phyloP scores from a whole-genome alignment of 1,284 basidiomycete genomes.

The Cryptococcus maquisensis region DNA sequence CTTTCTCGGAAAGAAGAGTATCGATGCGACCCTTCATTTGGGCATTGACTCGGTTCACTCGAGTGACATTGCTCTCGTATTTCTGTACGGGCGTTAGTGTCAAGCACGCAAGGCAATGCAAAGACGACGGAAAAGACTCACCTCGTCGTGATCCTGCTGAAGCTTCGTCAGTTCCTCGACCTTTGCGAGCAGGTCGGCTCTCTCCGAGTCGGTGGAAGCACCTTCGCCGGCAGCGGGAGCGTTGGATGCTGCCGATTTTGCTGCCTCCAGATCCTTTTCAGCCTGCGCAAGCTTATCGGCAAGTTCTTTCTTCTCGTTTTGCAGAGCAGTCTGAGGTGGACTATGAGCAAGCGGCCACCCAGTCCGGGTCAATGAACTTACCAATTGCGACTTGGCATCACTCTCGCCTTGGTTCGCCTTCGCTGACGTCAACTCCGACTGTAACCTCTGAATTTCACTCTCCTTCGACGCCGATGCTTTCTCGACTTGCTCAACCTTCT shows the following conservation, averaged over 20 bases:
- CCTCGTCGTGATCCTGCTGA: conserved; percentile 17
- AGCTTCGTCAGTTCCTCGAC: conserved; percentile 18
- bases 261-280: conserved; percentile 36
- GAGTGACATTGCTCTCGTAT: conserved; percentile 36
- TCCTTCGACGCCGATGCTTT: conserved; percentile 23
- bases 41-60: conserved; percentile 36
- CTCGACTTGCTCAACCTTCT: conserved; percentile 27
- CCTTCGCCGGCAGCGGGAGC: conserved; percentile 3
- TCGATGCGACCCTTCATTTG: conserved; percentile 17
- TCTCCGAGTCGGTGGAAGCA: conserved; percentile 11
- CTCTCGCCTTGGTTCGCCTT: conserved; percentile 1
- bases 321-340: conserved; percentile 18
- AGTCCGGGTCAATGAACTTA: conserved; percentile 10
- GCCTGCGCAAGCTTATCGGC: conserved; percentile 30
- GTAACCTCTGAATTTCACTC: conserved; percentile 28
- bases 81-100: conserved; percentile 10
- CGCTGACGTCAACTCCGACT: conserved; percentile 28
- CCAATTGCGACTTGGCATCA: conserved; percentile 18
- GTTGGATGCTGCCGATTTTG: conserved; percentile 21
- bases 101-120: background rate
- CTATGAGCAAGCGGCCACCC: background rate
- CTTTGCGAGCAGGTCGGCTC: conserved; percentile 9
- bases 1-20: conserved; percentile 15
- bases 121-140: conserved; percentile 1
- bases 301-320: conserved; percentile 31